phyloP scores from a whole-genome alignment of 495 filamentous ascomycete species.

The Lophium mytilinum region DNA sequence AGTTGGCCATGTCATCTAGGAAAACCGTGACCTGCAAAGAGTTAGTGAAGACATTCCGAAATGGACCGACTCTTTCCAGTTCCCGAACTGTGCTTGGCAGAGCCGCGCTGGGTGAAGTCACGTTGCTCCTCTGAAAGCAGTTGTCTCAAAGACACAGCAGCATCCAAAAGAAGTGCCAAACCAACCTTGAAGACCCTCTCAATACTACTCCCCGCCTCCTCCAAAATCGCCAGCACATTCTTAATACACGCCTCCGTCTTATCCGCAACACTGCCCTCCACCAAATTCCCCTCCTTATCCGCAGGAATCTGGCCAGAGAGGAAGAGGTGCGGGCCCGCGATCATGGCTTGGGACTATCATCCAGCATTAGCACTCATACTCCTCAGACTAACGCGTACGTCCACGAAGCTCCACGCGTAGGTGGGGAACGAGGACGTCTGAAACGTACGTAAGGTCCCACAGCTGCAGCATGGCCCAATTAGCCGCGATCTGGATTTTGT shows the following conservation, averaged over 20 bases:
- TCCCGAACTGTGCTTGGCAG: no score
- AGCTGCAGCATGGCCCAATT: conserved; percentile 30
- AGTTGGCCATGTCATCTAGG: conserved; percentile 77
- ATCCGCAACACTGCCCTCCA: conserved; percentile 67
- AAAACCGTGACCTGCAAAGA: conserved; percentile 50
- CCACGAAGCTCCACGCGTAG: background rate
- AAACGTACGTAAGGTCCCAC: conserved; percentile 51
- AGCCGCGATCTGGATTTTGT: background rate
- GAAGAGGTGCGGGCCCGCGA: conserved; percentile 74
- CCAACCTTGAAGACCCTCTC: conserved; percentile 69
- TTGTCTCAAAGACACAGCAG: no score
- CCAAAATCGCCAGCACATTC: conserved; percentile 70
- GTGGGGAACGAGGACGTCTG: background rate
- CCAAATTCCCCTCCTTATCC: conserved; percentile 62
- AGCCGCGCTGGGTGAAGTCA: no score
- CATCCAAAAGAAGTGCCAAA: background rate
- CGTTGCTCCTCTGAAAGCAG: no score
- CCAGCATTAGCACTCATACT: background rate
- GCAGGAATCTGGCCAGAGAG: conserved; percentile 90
- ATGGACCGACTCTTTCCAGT: no score
- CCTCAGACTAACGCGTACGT: background rate
- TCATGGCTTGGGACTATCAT: conserved; percentile 79
- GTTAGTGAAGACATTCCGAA: background rate
- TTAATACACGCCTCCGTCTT: conserved; percentile 68
- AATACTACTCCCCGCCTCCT: conserved; percentile 67